phyloP scores from a whole-genome alignment of 2,329 filamentous ascomycete species.

The Fusarium lyarnte region DNA sequence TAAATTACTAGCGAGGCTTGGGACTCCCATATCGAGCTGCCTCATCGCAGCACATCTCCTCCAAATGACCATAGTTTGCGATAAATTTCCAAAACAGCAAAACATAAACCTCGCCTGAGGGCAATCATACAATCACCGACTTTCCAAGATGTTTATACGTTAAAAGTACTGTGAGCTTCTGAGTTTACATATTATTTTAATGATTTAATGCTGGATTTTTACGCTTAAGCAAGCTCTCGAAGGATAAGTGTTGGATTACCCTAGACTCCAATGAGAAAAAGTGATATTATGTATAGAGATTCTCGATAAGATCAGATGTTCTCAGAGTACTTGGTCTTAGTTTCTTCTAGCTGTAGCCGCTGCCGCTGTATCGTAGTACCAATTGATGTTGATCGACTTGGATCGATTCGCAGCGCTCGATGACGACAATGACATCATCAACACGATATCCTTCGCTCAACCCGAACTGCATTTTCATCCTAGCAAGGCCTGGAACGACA shows the following conservation, averaged over 20 bases:
- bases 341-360: neutral
- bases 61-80: no score
- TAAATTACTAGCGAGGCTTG: neutral
- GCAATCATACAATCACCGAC: no score
- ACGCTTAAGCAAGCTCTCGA: accelerated
- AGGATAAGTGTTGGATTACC: neutral
- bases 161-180: accelerated
- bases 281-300: neutral
- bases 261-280: accelerated
- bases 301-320: accelerated
- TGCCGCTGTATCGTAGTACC: no score
- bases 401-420: neutral
- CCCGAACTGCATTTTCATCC: neutral
- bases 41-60: no score
- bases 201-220: no score
- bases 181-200: no score
- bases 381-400: neutral
- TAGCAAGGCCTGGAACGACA: neutral
- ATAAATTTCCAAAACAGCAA: no score
- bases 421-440: conserved; percentile 35
- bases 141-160: accelerated
- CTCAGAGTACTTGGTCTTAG: accelerated
- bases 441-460: neutral
- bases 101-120: no score
- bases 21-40: no score